phyloP scores from a whole-genome alignment of 768 basidiomycete genomes.

The Trametes cingulata region DNA sequence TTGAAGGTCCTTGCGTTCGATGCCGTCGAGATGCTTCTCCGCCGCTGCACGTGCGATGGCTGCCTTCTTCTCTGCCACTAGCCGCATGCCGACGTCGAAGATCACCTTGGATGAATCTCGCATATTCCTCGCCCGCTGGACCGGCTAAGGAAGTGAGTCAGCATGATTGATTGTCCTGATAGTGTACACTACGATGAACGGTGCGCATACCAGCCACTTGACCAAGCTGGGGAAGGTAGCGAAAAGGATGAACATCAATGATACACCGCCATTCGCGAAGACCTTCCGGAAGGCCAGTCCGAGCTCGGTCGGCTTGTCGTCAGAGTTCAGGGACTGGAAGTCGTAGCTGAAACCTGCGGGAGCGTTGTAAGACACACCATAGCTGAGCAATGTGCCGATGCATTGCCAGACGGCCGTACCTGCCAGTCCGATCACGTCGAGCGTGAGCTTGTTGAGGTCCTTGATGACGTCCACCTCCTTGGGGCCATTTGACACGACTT shows the following conservation, averaged over 20 bases:
- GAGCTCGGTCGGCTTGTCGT: conserved; percentile 33
- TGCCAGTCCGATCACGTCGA: no score
- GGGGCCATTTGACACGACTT: no score
- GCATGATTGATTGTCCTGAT: background rate
- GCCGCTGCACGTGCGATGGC: conserved; percentile 22
- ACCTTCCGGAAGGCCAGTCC: conserved; percentile 32
- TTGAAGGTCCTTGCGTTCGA: conserved; percentile 19
- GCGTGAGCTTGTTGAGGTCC: no score
- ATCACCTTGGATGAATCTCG: conserved; percentile 18
- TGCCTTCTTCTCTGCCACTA: conserved; percentile 35
- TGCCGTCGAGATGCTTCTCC: conserved; percentile 31
- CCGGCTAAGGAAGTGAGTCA: background rate
- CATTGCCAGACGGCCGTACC: no score
- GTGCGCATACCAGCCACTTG: conserved; percentile 20
- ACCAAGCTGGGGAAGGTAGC: conserved; percentile 21
- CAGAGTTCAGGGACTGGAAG: conserved; percentile 34
- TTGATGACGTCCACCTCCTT: no score
- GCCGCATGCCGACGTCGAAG: conserved; percentile 29
- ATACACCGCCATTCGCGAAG: conserved; percentile 7
- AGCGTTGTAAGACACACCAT: no score
- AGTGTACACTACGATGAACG: no score
- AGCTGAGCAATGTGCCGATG: no score
- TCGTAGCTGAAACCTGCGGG: conserved; percentile 37
- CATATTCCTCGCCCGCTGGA: background rate
- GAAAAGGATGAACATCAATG: background rate